These are phyloP conservation scores for Globisporangium paroecandrum DNA, from an alignment of 352 stramenopile genomes.

Conservation along the genomic window DNA sequence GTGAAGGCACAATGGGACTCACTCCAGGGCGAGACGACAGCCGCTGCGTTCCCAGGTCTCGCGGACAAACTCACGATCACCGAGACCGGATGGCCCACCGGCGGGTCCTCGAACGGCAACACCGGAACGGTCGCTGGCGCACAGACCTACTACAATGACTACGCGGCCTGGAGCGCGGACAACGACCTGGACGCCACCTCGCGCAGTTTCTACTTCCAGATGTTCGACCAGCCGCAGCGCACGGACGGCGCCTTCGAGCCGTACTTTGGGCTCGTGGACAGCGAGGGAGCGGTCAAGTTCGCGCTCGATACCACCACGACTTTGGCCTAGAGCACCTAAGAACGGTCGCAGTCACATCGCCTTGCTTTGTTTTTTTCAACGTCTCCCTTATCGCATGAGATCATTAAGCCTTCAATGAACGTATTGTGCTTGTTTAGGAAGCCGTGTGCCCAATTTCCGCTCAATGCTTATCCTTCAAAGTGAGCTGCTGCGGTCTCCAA, in stretches of 20 bases:
- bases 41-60: slow-evolving; percentile 40
- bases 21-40: slow-evolving; percentile 29
- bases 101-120: slow-evolving; percentile 39
- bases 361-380: background rate
- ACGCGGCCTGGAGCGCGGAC: slow-evolving; percentile 25
- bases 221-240: slow-evolving; percentile 51
- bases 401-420: background rate
- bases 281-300: slow-evolving; percentile 37
- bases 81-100: slow-evolving; percentile 61
- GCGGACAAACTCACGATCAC: slow-evolving; percentile 48
- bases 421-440: background rate
- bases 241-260: slow-evolving; percentile 41
- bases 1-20: slow-evolving; percentile 41
- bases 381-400: background rate
- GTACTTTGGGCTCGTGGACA: slow-evolving; percentile 44
- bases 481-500: background rate
- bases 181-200: slow-evolving; percentile 25
- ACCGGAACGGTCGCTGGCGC: slow-evolving; percentile 33
- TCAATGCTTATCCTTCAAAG: background rate
- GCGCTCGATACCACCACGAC: slow-evolving; percentile 19
- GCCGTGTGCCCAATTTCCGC: background rate
- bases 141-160: slow-evolving; percentile 40
- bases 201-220: slow-evolving; percentile 58
- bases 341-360: background rate
- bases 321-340: background rate